These are phyloP conservation scores for Cymbopogon citratus DNA, from an alignment of 176 grass and related monocot genomes.

Conservation along the genomic window DNA sequence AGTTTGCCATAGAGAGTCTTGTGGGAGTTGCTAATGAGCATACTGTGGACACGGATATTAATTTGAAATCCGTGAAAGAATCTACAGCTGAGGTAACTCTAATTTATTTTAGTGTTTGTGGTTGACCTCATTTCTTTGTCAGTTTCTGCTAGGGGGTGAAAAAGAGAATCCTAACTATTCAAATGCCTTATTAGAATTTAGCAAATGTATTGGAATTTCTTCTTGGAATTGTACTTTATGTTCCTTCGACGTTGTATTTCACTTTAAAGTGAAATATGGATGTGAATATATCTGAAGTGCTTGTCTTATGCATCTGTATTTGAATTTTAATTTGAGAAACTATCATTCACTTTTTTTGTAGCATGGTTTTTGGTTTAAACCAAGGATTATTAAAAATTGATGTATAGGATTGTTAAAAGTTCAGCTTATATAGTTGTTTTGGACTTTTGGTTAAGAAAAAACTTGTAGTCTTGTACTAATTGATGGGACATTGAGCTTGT, in stretches of 20 bases:
- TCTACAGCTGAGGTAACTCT: conserved; percentile 45
- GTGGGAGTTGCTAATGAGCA: conserved; percentile 54
- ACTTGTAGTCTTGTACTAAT: not conserved
- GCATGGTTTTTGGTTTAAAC: not conserved
- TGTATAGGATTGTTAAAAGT: not conserved
- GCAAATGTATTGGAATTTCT: not conserved
- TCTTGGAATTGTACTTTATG: not conserved
- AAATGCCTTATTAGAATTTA: not conserved
- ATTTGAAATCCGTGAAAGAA: conserved; percentile 32
- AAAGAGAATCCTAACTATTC: not conserved
- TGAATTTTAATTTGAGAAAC: conserved; percentile 13
- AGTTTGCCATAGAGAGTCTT: conserved; percentile 72
- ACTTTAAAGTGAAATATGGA: not conserved
- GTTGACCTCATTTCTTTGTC: conserved; percentile 3
- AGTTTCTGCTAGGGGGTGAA: conserved; percentile 2
- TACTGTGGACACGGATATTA: conserved; percentile 39
- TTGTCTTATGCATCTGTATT: not conserved
- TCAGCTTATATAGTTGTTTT: not conserved
- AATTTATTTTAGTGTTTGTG: conserved; percentile 1
- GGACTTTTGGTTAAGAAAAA: not conserved
- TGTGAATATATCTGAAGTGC: conserved; percentile 5
- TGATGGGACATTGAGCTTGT: not conserved
- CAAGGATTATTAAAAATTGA: not conserved
- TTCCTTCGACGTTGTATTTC: not conserved
- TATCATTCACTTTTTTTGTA: not conserved